phyloP scores from a whole-genome alignment of 495 filamentous ascomycete species.

The Hypoxylon lenormandii region DNA sequence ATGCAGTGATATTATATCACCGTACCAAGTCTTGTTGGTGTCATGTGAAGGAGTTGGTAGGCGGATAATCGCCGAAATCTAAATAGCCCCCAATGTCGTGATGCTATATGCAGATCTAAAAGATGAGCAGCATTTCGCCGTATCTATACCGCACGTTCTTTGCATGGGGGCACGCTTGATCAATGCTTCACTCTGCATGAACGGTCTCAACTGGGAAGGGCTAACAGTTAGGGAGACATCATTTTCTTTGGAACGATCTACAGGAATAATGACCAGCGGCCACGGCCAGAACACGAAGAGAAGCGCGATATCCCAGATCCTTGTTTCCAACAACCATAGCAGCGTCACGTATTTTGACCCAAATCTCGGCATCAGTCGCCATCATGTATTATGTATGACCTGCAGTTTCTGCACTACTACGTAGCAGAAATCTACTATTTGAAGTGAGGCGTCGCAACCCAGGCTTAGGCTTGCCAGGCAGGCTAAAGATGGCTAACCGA shows the following conservation, averaged over 20 bases:
- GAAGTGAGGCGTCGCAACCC: slow-evolving; percentile 37
- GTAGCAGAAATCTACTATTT: slow-evolving; percentile 35
- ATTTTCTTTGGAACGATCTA: slow-evolving; percentile 19
- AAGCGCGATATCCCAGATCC: slow-evolving; percentile 33
- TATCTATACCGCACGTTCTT: slow-evolving; percentile 19
- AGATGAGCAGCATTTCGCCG: slow-evolving; percentile 25
- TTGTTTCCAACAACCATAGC: slow-evolving; percentile 31
- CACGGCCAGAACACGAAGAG: slow-evolving; percentile 20
- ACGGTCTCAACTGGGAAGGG: slow-evolving; percentile 11
- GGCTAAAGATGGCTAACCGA: slow-evolving; percentile 39
- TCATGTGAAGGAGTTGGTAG: slow-evolving; percentile 11
- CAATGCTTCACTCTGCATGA: slow-evolving; percentile 27
- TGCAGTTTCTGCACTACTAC: slow-evolving; percentile 42
- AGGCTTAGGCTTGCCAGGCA: no score
- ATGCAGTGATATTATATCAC: slow-evolving; percentile 1
- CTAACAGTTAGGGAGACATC: slow-evolving; percentile 1
- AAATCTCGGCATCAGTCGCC: slow-evolving; percentile 37
- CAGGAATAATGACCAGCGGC: slow-evolving; percentile 15
- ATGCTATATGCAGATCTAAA: slow-evolving; percentile 25
- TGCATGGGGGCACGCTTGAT: slow-evolving; percentile 7
- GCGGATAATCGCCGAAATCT: slow-evolving; percentile 11
- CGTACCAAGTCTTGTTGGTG: not conserved
- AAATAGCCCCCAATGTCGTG: slow-evolving; percentile 6
- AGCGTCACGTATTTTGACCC: slow-evolving; percentile 37
- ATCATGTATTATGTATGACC: slow-evolving; percentile 16